Evolutionary conservation across 2,329 filamentous ascomycete genomes (phyloP).

Genomic region (Cordyceps fumosorosea): DNA sequence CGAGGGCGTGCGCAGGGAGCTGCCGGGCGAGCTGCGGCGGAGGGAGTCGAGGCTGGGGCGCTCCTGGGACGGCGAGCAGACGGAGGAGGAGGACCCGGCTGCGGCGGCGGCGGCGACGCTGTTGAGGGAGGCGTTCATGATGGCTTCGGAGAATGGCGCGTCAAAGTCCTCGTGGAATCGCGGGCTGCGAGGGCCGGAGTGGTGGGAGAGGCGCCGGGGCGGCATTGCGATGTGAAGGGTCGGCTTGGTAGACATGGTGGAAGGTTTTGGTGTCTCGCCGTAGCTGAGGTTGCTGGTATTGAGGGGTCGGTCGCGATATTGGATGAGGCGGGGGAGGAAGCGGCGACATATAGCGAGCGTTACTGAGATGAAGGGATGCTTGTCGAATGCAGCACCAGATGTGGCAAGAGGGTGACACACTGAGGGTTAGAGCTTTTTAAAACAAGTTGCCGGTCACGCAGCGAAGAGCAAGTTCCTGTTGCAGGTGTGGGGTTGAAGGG

Average conservation of each 20-base stretch:
- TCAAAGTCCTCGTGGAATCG: constrained; percentile 33
- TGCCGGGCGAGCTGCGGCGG: constrained; percentile 11
- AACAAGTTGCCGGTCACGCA: constrained; percentile 7
- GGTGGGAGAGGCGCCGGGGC: constrained; percentile 9
- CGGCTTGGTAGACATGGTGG: constrained; percentile 11
- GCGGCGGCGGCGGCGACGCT: constrained; percentile 20
- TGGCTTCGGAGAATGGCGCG: constrained; percentile 30
- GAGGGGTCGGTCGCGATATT: background rate
- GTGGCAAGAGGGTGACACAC: constrained; percentile 8
- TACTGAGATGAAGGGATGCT: background rate
- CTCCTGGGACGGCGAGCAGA: constrained; percentile 17
- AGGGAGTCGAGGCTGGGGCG: constrained; percentile 22
- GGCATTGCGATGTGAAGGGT: constrained; percentile 13
- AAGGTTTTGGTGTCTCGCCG: background rate
- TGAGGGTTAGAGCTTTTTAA: constrained; percentile 10
- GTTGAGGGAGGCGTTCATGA: constrained; percentile 26
- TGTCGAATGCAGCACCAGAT: background rate
- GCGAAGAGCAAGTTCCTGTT: background rate
- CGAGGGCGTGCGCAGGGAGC: constrained; percentile 7
- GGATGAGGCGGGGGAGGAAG: background rate
- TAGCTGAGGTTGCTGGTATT: background rate
- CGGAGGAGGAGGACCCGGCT: constrained; percentile 18
- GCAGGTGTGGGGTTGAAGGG: constrained; percentile 7
- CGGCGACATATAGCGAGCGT: background rate
- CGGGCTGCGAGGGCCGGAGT: constrained; percentile 20